Conservation (phyloP, 768 basidiomycete species). For the Hygrophorus russula region DNA sequence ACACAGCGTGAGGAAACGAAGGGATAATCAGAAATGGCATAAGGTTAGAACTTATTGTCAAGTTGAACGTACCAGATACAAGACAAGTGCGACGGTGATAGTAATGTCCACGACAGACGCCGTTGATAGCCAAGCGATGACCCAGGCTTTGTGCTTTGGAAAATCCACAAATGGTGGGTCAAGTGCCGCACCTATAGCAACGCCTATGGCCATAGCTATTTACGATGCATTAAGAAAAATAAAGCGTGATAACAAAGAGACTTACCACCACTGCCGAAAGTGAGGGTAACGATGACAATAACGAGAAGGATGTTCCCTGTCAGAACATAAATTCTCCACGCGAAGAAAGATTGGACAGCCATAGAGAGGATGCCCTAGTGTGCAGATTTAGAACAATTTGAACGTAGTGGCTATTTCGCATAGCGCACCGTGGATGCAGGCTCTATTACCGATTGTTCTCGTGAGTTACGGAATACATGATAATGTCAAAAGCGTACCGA, state of each 20-base stretch:
- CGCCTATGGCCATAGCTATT: constrained; percentile 17
- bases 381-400: not conserved
- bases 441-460: constrained; percentile 16
- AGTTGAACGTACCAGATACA: constrained; percentile 24
- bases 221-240: not conserved
- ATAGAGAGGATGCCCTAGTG: constrained; percentile 31
- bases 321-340: constrained; percentile 22
- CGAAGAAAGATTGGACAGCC: constrained; percentile 36
- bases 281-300: constrained; percentile 8
- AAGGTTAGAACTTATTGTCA: not conserved
- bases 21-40: not conserved
- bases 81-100: constrained; percentile 32
- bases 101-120: constrained; percentile 28
- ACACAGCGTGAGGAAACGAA: not conserved
- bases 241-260: not conserved
- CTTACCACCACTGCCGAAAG: constrained; percentile 15
- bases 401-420: not conserved
- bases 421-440: constrained; percentile 30
- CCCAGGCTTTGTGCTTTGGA: constrained; percentile 18
- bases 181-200: constrained; percentile 15
- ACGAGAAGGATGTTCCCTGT: constrained; percentile 14
- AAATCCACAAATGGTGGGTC: constrained; percentile 17
- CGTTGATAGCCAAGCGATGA: constrained; percentile 29
- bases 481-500: too few species aligned
- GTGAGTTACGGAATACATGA: too few species aligned